Percentiles rank a stretch among this genome's conserved stretches.
Evolutionary conservation across 495 filamentous ascomycete genomes (phyloP).

Genomic region (Talaromyces thailandensis): DNA sequence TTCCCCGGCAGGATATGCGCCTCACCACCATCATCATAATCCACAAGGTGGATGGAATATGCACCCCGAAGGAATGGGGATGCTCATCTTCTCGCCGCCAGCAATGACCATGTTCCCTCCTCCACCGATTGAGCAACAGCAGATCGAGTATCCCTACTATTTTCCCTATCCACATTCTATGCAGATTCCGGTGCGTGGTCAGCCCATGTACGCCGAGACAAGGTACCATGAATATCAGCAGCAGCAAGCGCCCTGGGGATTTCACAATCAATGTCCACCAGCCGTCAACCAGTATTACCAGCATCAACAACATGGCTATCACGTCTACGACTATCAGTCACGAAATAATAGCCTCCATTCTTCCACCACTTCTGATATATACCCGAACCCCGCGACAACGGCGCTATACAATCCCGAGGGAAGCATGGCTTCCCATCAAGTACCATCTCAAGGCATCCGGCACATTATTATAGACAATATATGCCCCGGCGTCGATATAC

Average conservation of each 20-base stretch:
- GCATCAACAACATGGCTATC: background rate
- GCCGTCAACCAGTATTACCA: background rate
- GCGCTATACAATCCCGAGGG: background rate
- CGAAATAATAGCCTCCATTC: background rate
- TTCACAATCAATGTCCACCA: background rate
- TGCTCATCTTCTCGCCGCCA: background rate
- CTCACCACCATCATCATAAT: conserved; percentile 1
- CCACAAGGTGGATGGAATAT: background rate
- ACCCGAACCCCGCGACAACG: background rate
- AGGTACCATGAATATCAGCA: background rate
- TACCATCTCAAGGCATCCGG: background rate
- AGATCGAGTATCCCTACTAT: background rate
- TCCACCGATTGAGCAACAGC: background rate
- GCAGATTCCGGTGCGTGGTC: background rate
- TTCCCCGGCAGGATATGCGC: background rate
- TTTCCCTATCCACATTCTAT: background rate
- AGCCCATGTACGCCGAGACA: background rate
- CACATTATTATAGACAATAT: conserved; percentile 3
- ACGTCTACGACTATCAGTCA: background rate
- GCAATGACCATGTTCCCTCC: background rate
- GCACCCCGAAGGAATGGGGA: background rate
- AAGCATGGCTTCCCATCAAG: background rate
- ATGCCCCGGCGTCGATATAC: background rate
- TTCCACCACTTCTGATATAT: background rate
- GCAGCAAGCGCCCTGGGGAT: background rate